phyloP scores from a whole-genome alignment of 2,329 filamentous ascomycete genomes.

The Chaetoscypha palmicola region DNA sequence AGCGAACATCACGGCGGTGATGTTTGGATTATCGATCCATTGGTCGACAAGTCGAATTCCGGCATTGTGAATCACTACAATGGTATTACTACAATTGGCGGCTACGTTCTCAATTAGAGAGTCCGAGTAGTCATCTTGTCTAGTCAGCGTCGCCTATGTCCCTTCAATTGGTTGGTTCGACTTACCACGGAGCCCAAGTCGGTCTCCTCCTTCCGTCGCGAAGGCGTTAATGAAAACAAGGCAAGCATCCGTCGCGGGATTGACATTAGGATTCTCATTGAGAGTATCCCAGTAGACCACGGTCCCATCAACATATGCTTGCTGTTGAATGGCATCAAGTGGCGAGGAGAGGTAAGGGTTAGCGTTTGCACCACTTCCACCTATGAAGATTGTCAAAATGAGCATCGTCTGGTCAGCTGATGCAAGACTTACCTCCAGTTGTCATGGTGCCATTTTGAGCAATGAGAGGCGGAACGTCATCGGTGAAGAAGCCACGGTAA shows the following conservation, averaged over 20 bases:
- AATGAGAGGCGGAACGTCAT: no score
- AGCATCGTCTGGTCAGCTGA: no score
- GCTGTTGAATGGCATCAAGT: conserved; percentile 46
- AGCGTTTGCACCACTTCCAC: conserved; percentile 42
- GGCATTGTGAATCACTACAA: conserved; percentile 58
- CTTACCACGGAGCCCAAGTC: conserved; percentile 48
- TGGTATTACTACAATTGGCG: conserved; percentile 52
- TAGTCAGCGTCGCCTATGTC: conserved; percentile 55
- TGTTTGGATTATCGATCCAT: conserved; percentile 66
- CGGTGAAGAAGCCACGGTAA: no score
- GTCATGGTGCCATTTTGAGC: no score
- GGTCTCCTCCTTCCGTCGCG: conserved; percentile 65
- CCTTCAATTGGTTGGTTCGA: conserved; percentile 43
- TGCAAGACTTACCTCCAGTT: no score
- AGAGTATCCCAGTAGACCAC: conserved; percentile 53
- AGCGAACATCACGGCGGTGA: conserved; percentile 72
- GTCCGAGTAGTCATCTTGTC: conserved; percentile 49
- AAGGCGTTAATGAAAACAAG: conserved; percentile 61
- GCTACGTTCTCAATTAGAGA: conserved; percentile 43
- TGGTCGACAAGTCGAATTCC: conserved; percentile 54
- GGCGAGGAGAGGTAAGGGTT: conserved; percentile 45
- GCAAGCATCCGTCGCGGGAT: conserved; percentile 52
- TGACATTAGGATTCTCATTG: conserved; percentile 40
- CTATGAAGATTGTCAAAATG: no score
- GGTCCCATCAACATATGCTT: conserved; percentile 48